These are phyloP conservation scores for Quercus tomentella DNA, from an alignment of 331 rosid genomes.

Conservation along the genomic window DNA sequence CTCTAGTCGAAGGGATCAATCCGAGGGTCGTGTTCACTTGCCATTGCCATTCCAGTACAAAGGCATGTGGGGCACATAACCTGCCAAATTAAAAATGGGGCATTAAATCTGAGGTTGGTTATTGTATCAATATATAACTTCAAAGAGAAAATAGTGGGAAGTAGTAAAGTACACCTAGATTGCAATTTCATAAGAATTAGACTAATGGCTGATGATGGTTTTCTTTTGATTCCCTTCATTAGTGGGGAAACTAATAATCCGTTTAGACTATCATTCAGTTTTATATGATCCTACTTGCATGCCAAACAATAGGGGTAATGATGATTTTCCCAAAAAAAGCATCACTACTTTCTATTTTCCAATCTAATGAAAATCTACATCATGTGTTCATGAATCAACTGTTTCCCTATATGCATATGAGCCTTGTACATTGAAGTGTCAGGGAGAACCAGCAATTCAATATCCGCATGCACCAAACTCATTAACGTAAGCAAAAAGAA, in stretches of 20 bases:
- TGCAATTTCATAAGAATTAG: not conserved
- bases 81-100: conserved; percentile 35
- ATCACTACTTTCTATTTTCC: too few species aligned
- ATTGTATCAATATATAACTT: not conserved
- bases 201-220: not conserved
- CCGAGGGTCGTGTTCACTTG: conserved; percentile 96
- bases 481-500: not conserved
- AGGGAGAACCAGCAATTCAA: not conserved
- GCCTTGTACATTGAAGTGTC: not conserved
- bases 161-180: not conserved
- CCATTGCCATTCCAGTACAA: conserved; percentile 99
- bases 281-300: not conserved
- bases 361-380: not conserved
- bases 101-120: not conserved
- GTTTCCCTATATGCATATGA: not conserved
- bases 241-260: too few species aligned
- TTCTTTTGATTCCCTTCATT: not conserved
- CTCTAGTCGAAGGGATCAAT: conserved; percentile 87
- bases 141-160: not conserved
- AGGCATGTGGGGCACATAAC: conserved; percentile 99
- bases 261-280: not conserved
- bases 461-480: not conserved
- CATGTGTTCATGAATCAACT: not conserved
- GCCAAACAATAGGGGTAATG: not conserved
- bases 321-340: too few species aligned